A percentile compares a stretch with the other conserved stretches of the same genome.
phyloP scores from a whole-genome alignment of 2,329 filamentous ascomycete genomes.

The Neofusicoccum umdonicola region DNA sequence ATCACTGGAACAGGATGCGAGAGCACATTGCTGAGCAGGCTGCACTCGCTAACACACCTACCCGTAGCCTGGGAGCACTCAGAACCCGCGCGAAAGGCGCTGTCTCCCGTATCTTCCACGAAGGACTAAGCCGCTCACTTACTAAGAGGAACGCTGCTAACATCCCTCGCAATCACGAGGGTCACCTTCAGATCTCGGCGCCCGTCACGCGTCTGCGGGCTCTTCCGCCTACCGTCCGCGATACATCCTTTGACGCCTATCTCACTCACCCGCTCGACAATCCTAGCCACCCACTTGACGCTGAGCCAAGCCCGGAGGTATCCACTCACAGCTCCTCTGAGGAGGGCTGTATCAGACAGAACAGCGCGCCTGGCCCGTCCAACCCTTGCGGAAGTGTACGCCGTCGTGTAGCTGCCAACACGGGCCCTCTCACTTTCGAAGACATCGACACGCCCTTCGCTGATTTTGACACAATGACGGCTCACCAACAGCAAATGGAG shows the following conservation, averaged over 20 bases:
- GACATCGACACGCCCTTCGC: no score
- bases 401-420: no score
- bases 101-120: background rate
- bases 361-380: no score
- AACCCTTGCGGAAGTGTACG: no score
- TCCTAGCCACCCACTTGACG: background rate
- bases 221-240: background rate
- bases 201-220: background rate
- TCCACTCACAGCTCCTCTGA: no score
- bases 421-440: no score
- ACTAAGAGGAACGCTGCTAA: no score
- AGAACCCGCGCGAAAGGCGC: background rate
- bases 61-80: background rate
- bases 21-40: background rate
- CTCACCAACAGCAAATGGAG: no score
- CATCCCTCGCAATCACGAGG: background rate
- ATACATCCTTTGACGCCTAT: background rate
- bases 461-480: no score
- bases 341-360: no score
- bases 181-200: background rate
- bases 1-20: background rate
- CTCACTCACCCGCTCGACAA: background rate
- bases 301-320: no score
- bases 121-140: background rate
- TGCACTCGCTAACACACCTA: background rate